Conservation (phyloP, 768 basidiomycete genomes). For the Infundibulicybe gibba region DNA sequence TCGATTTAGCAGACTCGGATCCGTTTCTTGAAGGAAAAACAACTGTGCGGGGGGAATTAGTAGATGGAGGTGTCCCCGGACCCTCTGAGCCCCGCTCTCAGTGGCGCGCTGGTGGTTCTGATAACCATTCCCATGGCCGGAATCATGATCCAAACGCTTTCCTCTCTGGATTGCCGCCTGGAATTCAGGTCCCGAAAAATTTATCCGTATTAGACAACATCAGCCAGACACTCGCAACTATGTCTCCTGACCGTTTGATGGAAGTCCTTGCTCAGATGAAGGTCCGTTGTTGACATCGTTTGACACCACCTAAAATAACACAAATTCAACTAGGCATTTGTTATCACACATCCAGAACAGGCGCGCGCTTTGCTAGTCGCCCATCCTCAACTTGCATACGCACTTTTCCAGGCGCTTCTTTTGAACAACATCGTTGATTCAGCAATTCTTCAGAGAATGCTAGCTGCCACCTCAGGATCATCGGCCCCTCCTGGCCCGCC, state of each 20-base stretch:
- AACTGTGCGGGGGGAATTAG: slow-evolving; percentile 76
- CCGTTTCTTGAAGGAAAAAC: slow-evolving; percentile 91
- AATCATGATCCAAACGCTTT: slow-evolving; percentile 49
- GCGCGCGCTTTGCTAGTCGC: slow-evolving; percentile 73
- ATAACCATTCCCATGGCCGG: slow-evolving; percentile 20
- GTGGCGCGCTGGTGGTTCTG: slow-evolving; percentile 48
- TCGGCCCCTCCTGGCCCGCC: slow-evolving; percentile 13
- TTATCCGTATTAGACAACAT: slow-evolving; percentile 77
- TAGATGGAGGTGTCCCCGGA: slow-evolving; percentile 62
- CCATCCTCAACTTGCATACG: slow-evolving; percentile 94
- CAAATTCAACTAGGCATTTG: slow-evolving; percentile 65
- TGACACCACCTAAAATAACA: background rate
- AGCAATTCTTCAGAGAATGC: slow-evolving; percentile 72
- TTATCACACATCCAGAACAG: slow-evolving; percentile 88
- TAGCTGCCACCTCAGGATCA: slow-evolving; percentile 31
- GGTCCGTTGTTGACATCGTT: slow-evolving; percentile 44
- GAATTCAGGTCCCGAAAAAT: slow-evolving; percentile 71
- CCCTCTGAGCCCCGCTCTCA: slow-evolving; percentile 51
- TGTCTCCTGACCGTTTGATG: slow-evolving; percentile 81
- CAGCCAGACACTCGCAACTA: slow-evolving; percentile 78
- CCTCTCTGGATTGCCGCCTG: slow-evolving; percentile 68
- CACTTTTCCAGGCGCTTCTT: slow-evolving; percentile 91
- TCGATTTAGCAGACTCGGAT: slow-evolving; percentile 92
- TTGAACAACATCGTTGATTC: slow-evolving; percentile 93
- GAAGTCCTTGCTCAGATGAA: slow-evolving; percentile 99